phyloP scores from a whole-genome alignment of 2,329 filamentous ascomycete species.

The Ophiostoma sp. region DNA sequence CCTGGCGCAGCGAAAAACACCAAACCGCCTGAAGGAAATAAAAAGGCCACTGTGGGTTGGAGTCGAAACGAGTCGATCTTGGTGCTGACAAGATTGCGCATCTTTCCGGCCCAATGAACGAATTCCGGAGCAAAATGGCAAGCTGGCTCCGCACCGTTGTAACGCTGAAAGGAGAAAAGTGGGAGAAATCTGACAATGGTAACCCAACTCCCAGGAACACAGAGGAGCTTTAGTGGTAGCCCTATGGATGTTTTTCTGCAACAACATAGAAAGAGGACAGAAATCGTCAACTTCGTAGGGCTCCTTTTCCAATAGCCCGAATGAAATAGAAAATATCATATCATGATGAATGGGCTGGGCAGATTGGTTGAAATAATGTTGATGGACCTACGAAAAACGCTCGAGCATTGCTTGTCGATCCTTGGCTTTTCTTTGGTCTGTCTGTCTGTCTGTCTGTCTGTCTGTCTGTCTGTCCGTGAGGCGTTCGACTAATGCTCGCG shows the following conservation, averaged over 20 bases:
- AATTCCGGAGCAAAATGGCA: background rate
- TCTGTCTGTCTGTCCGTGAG: background rate
- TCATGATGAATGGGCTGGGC: background rate
- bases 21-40: background rate
- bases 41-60: background rate
- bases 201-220: background rate
- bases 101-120: background rate
- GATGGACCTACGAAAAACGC: background rate
- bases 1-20: background rate
- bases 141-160: background rate
- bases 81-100: constrained; percentile 15
- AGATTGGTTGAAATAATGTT: background rate
- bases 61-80: background rate
- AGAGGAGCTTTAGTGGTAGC: background rate
- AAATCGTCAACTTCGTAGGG: background rate
- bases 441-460: background rate
- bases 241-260: background rate
- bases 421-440: background rate
- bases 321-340: background rate
- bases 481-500: background rate
- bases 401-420: background rate
- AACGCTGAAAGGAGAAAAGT: background rate
- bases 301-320: background rate
- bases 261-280: background rate
- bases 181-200: background rate